These are phyloP conservation scores for Aegilops umbellulata DNA, from an alignment of 176 grass and related monocot genomes.

Conservation along the genomic window DNA sequence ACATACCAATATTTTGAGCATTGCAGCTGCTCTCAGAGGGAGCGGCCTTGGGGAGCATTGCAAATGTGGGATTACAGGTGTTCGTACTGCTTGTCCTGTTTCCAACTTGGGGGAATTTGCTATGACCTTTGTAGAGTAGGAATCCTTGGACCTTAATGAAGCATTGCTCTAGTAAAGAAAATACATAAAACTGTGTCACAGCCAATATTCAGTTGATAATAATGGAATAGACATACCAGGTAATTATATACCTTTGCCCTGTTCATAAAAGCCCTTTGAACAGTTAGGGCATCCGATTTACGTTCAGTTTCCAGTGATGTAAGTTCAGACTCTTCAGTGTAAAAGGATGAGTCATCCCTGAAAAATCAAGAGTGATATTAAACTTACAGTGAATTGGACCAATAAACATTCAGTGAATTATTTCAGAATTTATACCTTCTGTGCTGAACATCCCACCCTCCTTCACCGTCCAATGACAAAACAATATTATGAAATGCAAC, in stretches of 20 bases:
- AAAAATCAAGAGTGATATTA: slow-evolving; percentile 26
- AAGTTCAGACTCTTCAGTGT: slow-evolving; percentile 57
- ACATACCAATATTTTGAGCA: slow-evolving; percentile 95
- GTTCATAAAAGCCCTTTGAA: slow-evolving; percentile 87
- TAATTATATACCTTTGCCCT: slow-evolving; percentile 63
- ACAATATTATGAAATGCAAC: slow-evolving; percentile 99
- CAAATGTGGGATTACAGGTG: slow-evolving; percentile 57
- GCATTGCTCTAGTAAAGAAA: slow-evolving; percentile 58
- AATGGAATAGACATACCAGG: slow-evolving; percentile 11
- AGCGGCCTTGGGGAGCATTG: slow-evolving; percentile 55
- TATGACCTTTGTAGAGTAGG: slow-evolving; percentile 68
- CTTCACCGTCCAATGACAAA: slow-evolving; percentile 96
- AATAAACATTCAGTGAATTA: slow-evolving; percentile 20
- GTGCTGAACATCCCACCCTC: slow-evolving; percentile 83
- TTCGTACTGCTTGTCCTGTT: slow-evolving; percentile 30
- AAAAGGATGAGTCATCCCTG: slow-evolving; percentile 70
- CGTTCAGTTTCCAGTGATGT: slow-evolving; percentile 64
- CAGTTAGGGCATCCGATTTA: slow-evolving; percentile 73
- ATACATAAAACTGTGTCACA: slow-evolving; percentile 11
- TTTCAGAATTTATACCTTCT: slow-evolving; percentile 60
- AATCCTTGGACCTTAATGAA: slow-evolving; percentile 59
- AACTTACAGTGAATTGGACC: background rate
- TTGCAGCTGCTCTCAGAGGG: slow-evolving; percentile 71
- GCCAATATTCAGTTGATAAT: background rate
- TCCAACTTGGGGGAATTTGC: slow-evolving; percentile 58